A percentile compares a stretch with the other conserved stretches of the same genome.
These are phyloP conservation scores for Zangia roseola DNA, from an alignment of 768 basidiomycete species.

Conservation along the genomic window DNA sequence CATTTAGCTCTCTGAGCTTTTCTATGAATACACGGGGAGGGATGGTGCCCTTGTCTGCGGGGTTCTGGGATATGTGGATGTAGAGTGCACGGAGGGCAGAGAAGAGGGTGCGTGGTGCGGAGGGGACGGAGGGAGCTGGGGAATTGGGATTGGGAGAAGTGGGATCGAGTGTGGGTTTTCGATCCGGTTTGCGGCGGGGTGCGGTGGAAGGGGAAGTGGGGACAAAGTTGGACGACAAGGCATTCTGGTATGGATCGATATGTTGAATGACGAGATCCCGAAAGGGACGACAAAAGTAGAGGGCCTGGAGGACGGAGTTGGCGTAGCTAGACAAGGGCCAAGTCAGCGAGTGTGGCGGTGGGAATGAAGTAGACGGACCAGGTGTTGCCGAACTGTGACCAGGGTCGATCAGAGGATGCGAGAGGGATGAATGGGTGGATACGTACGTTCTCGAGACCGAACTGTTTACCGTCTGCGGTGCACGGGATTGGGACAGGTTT, in stretches of 20 bases:
- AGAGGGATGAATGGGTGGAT: background rate
- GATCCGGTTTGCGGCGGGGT: conserved; percentile 58
- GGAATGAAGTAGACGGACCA: conserved; percentile 53
- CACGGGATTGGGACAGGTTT: conserved; percentile 41
- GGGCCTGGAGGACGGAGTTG: conserved; percentile 96
- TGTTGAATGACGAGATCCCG: conserved; percentile 83
- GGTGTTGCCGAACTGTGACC: conserved; percentile 86
- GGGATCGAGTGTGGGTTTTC: conserved; percentile 41
- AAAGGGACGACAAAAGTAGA: conserved; percentile 95
- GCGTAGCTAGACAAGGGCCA: conserved; percentile 65
- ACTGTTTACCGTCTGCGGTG: conserved; percentile 75
- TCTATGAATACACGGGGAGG: conserved; percentile 90
- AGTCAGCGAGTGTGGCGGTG: conserved; percentile 17
- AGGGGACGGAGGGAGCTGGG: conserved; percentile 47
- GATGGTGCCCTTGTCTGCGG: conserved; percentile 77
- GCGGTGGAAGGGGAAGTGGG: conserved; percentile 29
- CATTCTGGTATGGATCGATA: conserved; percentile 47
- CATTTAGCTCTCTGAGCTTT: conserved; percentile 91
- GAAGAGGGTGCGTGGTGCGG: conserved; percentile 74
- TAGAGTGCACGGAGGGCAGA: conserved; percentile 94
- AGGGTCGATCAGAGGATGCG: conserved; percentile 9
- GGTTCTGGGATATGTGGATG: conserved; percentile 75
- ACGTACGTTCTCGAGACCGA: conserved; percentile 96
- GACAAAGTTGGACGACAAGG: conserved; percentile 24
- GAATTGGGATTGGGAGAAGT: conserved; percentile 30